Conservation (phyloP, 2,329 filamentous ascomycete genomes). For the Sporothrix schenckii region DNA sequence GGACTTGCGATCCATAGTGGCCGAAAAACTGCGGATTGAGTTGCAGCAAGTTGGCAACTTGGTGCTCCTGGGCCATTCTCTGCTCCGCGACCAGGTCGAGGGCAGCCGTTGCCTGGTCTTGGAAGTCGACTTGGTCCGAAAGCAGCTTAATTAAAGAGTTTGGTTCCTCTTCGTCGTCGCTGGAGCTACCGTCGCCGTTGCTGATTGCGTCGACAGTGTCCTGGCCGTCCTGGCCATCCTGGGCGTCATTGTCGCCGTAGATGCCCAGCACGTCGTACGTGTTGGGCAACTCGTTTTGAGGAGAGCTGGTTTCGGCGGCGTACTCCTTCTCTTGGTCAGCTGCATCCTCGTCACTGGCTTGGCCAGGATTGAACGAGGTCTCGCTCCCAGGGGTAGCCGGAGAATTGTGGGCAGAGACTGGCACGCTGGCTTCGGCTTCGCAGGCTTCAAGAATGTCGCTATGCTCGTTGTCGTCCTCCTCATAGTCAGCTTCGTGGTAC, state of each 20-base stretch:
- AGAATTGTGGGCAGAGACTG: neutral
- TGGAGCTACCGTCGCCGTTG: neutral
- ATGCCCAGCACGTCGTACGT: neutral
- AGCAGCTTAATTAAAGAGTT: neutral
- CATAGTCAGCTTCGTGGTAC: constrained; percentile 24
- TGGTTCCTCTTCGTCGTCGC: neutral
- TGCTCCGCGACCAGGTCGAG: neutral
- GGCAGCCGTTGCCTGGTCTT: neutral
- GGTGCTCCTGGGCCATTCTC: neutral
- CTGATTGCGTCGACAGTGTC: neutral
- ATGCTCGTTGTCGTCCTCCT: constrained; percentile 14
- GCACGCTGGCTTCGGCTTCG: neutral
- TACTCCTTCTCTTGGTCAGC: no score
- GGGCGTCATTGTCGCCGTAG: neutral
- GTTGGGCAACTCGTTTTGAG: neutral
- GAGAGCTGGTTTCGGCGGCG: neutral
- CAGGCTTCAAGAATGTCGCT: neutral
- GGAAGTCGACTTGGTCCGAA: neutral
- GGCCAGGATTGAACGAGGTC: neutral
- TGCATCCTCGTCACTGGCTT: neutral
- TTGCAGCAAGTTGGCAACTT: neutral
- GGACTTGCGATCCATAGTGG: neutral
- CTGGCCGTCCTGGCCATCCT: neutral
- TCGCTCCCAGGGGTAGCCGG: no score
- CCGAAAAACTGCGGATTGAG: no score